Evolutionary conservation across 2,329 filamentous ascomycete species (phyloP).

Genomic region (Fusarium hostae): DNA sequence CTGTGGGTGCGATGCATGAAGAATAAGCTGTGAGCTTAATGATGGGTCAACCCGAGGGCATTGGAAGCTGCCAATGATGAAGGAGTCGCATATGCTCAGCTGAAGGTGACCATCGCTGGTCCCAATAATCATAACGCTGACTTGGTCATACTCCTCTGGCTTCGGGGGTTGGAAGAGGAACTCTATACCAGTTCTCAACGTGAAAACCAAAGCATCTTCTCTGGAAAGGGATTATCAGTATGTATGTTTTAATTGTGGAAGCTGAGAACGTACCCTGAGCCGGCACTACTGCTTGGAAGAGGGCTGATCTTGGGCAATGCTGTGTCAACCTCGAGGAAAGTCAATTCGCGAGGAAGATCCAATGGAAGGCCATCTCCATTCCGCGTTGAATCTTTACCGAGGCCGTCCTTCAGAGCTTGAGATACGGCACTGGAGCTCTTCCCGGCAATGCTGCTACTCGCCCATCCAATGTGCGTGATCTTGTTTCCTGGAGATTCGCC

Average conservation of each 20-base stretch:
- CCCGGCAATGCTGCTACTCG: slow-evolving; percentile 55
- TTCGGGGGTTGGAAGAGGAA: slow-evolving; percentile 73
- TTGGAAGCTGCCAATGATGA: slow-evolving; percentile 76
- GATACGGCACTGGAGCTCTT: slow-evolving; percentile 34
- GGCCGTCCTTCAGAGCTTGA: slow-evolving; percentile 24
- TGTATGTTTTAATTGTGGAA: not conserved
- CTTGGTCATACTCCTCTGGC: slow-evolving; percentile 74
- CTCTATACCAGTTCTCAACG: slow-evolving; percentile 74
- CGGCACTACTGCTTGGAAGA: slow-evolving; percentile 69
- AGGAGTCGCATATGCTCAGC: slow-evolving; percentile 86
- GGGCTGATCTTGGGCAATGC: slow-evolving; percentile 81
- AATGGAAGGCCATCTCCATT: slow-evolving; percentile 40
- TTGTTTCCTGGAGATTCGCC: slow-evolving; percentile 55
- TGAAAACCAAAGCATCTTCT: slow-evolving; percentile 73
- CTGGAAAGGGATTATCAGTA: slow-evolving; percentile 34
- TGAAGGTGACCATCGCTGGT: slow-evolving; percentile 77
- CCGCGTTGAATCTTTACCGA: slow-evolving; percentile 13
- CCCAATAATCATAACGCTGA: slow-evolving; percentile 82
- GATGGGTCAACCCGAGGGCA: slow-evolving; percentile 53
- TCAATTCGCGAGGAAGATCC: slow-evolving; percentile 78
- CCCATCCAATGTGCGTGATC: slow-evolving; percentile 67
- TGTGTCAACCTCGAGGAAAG: slow-evolving; percentile 79
- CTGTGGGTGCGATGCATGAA: slow-evolving; percentile 77
- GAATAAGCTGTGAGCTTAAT: slow-evolving; percentile 53
- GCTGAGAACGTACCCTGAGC: slow-evolving; percentile 63